Conservation (phyloP, 306 rosid genomes). For the Fragaria ananassa region DNA sequence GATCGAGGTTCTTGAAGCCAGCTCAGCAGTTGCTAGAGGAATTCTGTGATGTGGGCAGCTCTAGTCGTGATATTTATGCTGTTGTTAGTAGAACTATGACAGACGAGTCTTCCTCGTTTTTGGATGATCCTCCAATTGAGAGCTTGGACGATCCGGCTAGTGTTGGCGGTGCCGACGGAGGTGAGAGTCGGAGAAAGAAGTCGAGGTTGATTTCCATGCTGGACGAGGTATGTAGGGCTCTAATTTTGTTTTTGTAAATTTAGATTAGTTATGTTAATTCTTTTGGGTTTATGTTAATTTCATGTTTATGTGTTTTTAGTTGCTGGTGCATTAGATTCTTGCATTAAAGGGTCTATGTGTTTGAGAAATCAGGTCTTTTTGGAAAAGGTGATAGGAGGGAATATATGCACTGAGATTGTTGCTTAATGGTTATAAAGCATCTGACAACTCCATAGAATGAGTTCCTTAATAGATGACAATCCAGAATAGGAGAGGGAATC, state of each 20-base stretch:
- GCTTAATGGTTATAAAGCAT: slow-evolving; percentile 46
- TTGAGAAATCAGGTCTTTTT: slow-evolving; percentile 39
- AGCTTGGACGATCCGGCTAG: slow-evolving; percentile 19
- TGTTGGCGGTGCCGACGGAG: slow-evolving; percentile 23
- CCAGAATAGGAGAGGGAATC: slow-evolving; percentile 54
- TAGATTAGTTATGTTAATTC: background rate
- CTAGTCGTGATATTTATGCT: slow-evolving; percentile 31
- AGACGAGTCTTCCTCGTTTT: slow-evolving; percentile 35
- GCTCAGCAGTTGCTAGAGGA: slow-evolving; percentile 74
- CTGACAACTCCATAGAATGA: slow-evolving; percentile 44
- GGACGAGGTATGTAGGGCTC: slow-evolving; percentile 56
- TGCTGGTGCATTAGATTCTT: slow-evolving; percentile 51
- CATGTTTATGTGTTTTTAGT: slow-evolving; percentile 15
- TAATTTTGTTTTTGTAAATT: background rate
- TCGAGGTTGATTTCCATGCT: slow-evolving; percentile 67
- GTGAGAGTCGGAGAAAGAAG: slow-evolving; percentile 44
- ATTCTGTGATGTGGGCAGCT: slow-evolving; percentile 41
- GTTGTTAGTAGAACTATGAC: slow-evolving; percentile 16
- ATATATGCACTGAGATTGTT: slow-evolving; percentile 62
- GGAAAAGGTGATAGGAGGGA: slow-evolving; percentile 63
- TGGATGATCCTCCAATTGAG: slow-evolving; percentile 47
- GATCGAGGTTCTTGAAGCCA: slow-evolving; percentile 69
- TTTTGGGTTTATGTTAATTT: slow-evolving; percentile 9
- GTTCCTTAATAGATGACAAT: slow-evolving; percentile 37
- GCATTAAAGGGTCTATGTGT: slow-evolving; percentile 28